Conservation (phyloP, 345 rosid species). For the Lepidium africanum region DNA sequence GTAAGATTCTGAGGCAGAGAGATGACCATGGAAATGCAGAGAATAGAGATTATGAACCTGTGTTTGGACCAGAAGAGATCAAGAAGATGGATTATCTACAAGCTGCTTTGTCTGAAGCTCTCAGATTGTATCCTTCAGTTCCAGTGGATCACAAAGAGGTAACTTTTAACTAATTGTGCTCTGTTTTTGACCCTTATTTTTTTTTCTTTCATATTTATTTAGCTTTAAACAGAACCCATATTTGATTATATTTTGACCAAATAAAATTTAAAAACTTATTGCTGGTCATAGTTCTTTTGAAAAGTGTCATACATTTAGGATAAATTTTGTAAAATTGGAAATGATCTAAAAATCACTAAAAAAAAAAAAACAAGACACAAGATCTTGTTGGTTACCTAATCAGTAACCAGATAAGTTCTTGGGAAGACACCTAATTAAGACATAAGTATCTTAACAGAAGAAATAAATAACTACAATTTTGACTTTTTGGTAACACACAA, state of each 20-base stretch:
- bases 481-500: slow-evolving; percentile 19
- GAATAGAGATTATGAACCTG: slow-evolving; percentile 3
- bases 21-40: slow-evolving; percentile 3
- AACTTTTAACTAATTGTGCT: slow-evolving; percentile 2
- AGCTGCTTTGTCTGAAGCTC: slow-evolving; percentile 88
- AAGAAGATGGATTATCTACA: slow-evolving; percentile 96
- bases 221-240: background rate
- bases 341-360: background rate
- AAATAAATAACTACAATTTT: background rate
- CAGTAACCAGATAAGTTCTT: slow-evolving; percentile 13
- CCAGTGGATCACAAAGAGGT: slow-evolving; percentile 99
- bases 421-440: slow-evolving; percentile 16
- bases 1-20: slow-evolving; percentile 46
- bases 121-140: slow-evolving; percentile 91
- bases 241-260: background rate
- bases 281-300: background rate
- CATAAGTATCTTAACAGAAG: background rate
- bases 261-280: background rate
- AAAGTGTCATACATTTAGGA: background rate
- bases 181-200: background rate
- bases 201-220: background rate
- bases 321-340: background rate
- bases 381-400: slow-evolving; percentile 19
- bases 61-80: slow-evolving; percentile 72
- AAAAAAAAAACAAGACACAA: background rate